Conservation (phyloP, 331 rosid genomes). For the Prunus yedoensis region DNA sequence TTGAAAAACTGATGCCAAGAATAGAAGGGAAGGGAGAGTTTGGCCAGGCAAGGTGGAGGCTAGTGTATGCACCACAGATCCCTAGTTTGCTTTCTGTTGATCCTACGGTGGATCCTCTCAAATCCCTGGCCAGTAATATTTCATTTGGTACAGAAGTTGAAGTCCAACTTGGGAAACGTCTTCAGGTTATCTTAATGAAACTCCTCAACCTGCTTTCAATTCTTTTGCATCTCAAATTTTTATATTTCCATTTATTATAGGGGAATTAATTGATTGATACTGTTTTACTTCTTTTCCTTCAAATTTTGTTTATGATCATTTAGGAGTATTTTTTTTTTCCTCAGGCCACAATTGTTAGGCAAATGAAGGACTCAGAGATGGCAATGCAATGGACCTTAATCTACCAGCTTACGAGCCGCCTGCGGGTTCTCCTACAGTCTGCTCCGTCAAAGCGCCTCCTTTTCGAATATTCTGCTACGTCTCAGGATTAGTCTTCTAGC, state of each 20-base stretch:
- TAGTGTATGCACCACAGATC: constrained; percentile 87
- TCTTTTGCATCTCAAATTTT: neutral
- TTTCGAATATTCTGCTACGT: constrained; percentile 79
- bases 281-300: neutral
- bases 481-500: constrained; percentile 49
- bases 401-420: constrained; percentile 80
- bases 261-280: no score
- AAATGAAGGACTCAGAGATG: constrained; percentile 94
- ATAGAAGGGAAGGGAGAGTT: constrained; percentile 91
- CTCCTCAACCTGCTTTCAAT: constrained; percentile 5
- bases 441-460: constrained; percentile 68
- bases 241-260: neutral
- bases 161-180: constrained; percentile 90
- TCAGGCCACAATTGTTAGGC: constrained; percentile 82
- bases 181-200: constrained; percentile 54
- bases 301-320: constrained; percentile 10
- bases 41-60: constrained; percentile 85
- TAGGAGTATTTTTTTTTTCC: neutral
- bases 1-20: constrained; percentile 89
- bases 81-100: constrained; percentile 66
- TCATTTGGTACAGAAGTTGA: constrained; percentile 89
- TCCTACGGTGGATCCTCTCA: constrained; percentile 66
- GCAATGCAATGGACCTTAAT: constrained; percentile 86
- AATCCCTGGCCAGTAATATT: constrained; percentile 67
- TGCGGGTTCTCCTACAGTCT: constrained; percentile 74